These are phyloP conservation scores for Capsicum baccatum DNA, from an alignment of 257 asterid species.

Conservation along the genomic window DNA sequence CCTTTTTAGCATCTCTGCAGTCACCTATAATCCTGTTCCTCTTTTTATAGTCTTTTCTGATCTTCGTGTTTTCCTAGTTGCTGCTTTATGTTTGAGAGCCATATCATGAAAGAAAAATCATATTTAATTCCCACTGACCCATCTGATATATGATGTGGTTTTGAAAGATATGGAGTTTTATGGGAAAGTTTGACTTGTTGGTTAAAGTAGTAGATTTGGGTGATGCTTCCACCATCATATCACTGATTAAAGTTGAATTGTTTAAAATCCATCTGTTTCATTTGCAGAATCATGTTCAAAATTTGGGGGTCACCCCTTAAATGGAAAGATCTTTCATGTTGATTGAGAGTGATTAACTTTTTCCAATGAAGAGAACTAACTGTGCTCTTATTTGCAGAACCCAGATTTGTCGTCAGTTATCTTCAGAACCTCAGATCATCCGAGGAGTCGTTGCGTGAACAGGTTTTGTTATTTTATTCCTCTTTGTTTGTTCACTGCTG, in stretches of 20 bases:
- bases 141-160: conserved; percentile 17
- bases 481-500: not conserved
- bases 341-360: not conserved
- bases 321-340: conserved; percentile 12
- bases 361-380: conserved; percentile 27
- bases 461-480: conserved; percentile 52
- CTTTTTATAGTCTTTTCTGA: not conserved
- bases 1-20: not conserved
- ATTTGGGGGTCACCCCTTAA: not conserved
- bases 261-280: conserved; percentile 13
- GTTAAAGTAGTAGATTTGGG: not conserved
- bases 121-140: conserved; percentile 9
- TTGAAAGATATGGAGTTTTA: not conserved
- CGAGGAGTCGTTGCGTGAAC: conserved; percentile 92
- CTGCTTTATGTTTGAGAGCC: not conserved
- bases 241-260: not conserved
- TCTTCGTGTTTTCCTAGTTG: not conserved
- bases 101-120: not conserved
- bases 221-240: not conserved
- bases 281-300: not conserved
- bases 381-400: conserved; percentile 49
- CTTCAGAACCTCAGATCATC: conserved; percentile 84
- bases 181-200: not conserved
- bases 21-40: conserved; percentile 5
- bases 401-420: conserved; percentile 64